Evolutionary conservation across 495 filamentous ascomycete genomes (phyloP), one percentile per base, ranked within the genome.

Genomic region (Podospora conica): DNA sequence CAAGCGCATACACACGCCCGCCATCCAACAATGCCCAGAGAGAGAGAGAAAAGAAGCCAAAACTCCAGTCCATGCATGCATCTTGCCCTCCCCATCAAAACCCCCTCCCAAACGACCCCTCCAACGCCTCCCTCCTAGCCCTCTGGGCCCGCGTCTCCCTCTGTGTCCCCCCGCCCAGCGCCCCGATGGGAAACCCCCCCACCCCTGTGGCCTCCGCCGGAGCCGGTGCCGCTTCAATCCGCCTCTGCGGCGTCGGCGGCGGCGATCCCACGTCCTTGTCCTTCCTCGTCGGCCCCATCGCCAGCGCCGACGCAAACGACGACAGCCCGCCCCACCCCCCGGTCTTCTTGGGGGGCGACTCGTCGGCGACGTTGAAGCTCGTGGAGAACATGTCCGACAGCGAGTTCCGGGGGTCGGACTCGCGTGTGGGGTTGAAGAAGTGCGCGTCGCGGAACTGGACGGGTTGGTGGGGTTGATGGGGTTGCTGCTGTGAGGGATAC

Each of bases 361-460:
- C 55, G 7, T 64, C 31, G 20, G 40, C 58, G 4, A 64, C 15
- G 15, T 21, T 58, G 27, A 71, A 63, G n/a, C 61, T 67, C 63
- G 63, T 53, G 0, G 65, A 68, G 29, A 72, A 70, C 62, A 72
- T 64, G 31, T 68, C 65, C 12, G 60, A 55, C 15, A 72, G 60
- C 23, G 65, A 56, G 33, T 70, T 65, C 0, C 70, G 55, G 23
- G 70, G 70, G 21, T 72, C 70, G 15, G 62, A 61, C 33, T 70
- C 28, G 55, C 61, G 53, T 31, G 59, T 27, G 20, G 63, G 70
- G n/a, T 63, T 48, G 24, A 72, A 72, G 54, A 72, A 72, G 10
- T 31, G 56, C 11, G 68, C 65, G 23, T 70, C 60, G 20, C 62
- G 53, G 55, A 72, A 72, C 20, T 68, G 33, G 5, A 66, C 66